Evolutionary conservation across 352 stramenopile species (phyloP).

Genomic region (Globisporangium megalacanthum): DNA sequence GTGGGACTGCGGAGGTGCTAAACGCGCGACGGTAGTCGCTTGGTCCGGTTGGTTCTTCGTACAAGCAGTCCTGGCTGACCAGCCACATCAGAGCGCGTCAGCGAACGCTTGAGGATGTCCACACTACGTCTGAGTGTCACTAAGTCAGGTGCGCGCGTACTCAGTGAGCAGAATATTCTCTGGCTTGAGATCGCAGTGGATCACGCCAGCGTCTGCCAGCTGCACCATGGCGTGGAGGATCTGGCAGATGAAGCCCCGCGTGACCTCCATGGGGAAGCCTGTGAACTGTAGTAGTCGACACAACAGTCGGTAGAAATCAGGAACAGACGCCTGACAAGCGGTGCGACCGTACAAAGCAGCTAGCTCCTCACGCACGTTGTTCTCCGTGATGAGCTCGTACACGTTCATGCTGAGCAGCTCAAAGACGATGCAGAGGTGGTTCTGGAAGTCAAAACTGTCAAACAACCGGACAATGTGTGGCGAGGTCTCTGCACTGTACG

Average conservation of each 20-base stretch:
- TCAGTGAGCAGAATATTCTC: conserved; percentile 92
- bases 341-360: neutral
- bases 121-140: neutral
- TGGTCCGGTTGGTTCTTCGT: neutral
- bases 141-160: conserved; percentile 15
- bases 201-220: conserved; percentile 89
- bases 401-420: conserved; percentile 92
- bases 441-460: conserved; percentile 88
- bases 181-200: conserved; percentile 97
- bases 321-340: neutral
- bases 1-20: conserved; percentile 8
- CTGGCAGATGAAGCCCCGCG: conserved; percentile 91
- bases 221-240: conserved; percentile 85
- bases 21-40: neutral
- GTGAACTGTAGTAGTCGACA: conserved; percentile 36
- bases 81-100: neutral
- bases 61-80: conserved; percentile 79
- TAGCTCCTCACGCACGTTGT: conserved; percentile 31
- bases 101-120: neutral
- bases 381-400: conserved; percentile 93
- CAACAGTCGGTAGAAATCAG: neutral
- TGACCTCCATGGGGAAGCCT: conserved; percentile 80
- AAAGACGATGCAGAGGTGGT: conserved; percentile 95
- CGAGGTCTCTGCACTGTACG: conserved; percentile 20
- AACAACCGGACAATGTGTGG: conserved; percentile 84